These are phyloP conservation scores for Tolypocladium tundrense DNA, from an alignment of 2,329 filamentous ascomycete species.

Conservation along the genomic window DNA sequence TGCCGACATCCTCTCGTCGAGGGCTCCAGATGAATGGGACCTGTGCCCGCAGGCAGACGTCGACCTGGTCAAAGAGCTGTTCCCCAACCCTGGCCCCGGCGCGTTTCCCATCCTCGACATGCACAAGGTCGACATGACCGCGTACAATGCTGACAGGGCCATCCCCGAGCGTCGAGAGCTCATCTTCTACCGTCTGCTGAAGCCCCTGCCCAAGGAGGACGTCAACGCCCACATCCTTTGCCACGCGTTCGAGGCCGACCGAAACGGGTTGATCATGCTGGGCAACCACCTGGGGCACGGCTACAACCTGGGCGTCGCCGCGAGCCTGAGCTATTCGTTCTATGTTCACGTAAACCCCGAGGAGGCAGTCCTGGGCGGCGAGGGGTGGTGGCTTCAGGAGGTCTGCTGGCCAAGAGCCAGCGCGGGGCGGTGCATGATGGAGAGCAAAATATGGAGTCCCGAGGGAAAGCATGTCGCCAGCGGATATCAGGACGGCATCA, in stretches of 20 bases:
- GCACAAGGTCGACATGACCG: slow-evolving; percentile 42
- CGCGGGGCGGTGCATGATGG: slow-evolving; percentile 35
- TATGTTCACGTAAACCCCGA: slow-evolving; percentile 40
- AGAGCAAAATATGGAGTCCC: slow-evolving; percentile 44
- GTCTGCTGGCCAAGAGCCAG: slow-evolving; percentile 35
- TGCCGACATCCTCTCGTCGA: slow-evolving; percentile 25
- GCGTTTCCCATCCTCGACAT: slow-evolving; percentile 41
- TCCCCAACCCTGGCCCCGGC: slow-evolving; percentile 27
- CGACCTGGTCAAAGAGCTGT: slow-evolving; percentile 22
- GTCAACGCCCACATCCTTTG: slow-evolving; percentile 34
- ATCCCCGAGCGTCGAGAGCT: slow-evolving; percentile 37
- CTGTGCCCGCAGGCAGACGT: slow-evolving; percentile 36
- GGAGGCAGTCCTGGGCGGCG: slow-evolving; percentile 35
- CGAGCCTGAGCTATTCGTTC: slow-evolving; percentile 40
- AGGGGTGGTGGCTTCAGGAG: slow-evolving; percentile 46
- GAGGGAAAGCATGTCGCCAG: slow-evolving; percentile 41
- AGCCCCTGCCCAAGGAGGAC: slow-evolving; percentile 28
- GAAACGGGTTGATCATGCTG: slow-evolving; percentile 44
- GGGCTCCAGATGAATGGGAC: slow-evolving; percentile 31
- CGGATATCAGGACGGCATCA: slow-evolving; percentile 43
- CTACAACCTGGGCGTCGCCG: slow-evolving; percentile 27
- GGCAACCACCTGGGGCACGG: slow-evolving; percentile 39
- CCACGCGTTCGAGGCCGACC: slow-evolving; percentile 41
- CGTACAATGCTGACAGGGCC: slow-evolving; percentile 30
- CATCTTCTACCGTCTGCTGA: slow-evolving; percentile 36